Base-by-base conservation (phyloP, 257 asterid species). In the Cinchona pubescens region DNA sequence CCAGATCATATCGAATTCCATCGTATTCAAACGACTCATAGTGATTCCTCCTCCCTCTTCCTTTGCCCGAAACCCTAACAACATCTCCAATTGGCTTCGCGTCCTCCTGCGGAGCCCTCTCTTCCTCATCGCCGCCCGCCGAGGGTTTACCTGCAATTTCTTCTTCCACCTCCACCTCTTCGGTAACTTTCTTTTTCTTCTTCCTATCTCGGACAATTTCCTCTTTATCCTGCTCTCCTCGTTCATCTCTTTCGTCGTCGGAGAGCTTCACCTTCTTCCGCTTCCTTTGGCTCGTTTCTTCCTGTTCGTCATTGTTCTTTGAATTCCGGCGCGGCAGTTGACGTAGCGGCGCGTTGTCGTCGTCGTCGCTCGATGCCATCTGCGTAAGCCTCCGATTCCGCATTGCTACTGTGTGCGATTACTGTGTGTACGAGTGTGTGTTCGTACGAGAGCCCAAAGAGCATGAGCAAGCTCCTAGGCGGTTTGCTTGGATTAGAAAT, bases 71-170 rank as follows among this genome's bases (percentile, higher is more conserved):
- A 86, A 80, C 84, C 91, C 90, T 86, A 86, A 87, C 59, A 56
- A 74, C 85, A 21, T 89, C 87, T 4, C 97, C 98, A 58, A 94
- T 16, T 49, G 98, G 93, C 72, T 72, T 79, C 18, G 96, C 98
- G 37, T 88, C 96, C 71, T 74, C 72, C 42, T 75, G 86, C 49
- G 73, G 85, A 74, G 77, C 82, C n/a, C n/a, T n/a, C 49, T 81
- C 92, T 9, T 72, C 81, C 49, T 53, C 77, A 9, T 25, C 74
- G 1, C 42, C 70, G 9, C 32, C 42, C 2, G 45, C 45, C 5
- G 45, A 40, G 45, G 58, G 40, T 12, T 42, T 70, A 38, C 48
- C 32, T 30, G 16, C 77, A 29, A 55, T 3, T 35, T 72, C 75
- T 18, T 67, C 79, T 13, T 15, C 71, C 27, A 56, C 49, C 34